Evolutionary conservation across 73 alveolate species (phyloP).

Genomic region (Symbiodinium pilosum): DNA sequence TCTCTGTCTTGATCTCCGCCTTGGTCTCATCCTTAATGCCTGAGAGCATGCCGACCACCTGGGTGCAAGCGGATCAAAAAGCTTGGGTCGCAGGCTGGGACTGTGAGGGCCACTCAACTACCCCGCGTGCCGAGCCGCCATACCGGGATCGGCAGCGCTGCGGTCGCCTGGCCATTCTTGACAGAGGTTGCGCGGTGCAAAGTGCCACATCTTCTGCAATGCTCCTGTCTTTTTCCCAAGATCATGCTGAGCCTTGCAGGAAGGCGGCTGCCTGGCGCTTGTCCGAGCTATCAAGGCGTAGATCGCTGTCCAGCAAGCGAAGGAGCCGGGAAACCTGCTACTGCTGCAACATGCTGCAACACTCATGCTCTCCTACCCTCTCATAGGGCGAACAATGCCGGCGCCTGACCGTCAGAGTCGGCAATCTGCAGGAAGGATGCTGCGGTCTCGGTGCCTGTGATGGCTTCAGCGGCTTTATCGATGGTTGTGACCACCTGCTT

Average conservation of each 20-base stretch:
- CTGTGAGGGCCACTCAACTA: not conserved
- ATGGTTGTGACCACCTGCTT: not conserved
- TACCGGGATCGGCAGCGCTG: conserved; percentile 15
- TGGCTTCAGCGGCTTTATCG: not conserved
- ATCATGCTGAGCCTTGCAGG: not conserved
- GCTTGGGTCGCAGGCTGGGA: not conserved
- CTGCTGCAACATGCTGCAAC: not conserved
- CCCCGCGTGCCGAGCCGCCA: not conserved
- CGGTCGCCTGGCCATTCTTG: not conserved
- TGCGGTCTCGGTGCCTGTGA: not conserved
- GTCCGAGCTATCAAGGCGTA: conserved; percentile 13
- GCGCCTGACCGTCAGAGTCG: not conserved
- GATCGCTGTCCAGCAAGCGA: not conserved
- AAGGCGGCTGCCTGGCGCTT: conserved; percentile 4
- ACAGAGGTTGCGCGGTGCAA: too few relatives aligned
- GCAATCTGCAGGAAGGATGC: not conserved
- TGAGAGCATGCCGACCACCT: not conserved
- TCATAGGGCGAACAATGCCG: not conserved
- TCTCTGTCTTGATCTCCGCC: conserved; percentile 13
- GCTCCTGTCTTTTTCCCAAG: not conserved
- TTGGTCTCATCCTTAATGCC: conserved; percentile 13
- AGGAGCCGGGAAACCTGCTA: not conserved
- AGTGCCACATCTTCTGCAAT: too few relatives aligned
- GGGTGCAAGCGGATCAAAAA: not conserved
- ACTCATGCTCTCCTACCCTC: not conserved